Evolutionary conservation across 208 protist genomes (phyloP), one percentile per base, ranked within the genome.

Genomic region (Angomonas ambiguus): DNA sequence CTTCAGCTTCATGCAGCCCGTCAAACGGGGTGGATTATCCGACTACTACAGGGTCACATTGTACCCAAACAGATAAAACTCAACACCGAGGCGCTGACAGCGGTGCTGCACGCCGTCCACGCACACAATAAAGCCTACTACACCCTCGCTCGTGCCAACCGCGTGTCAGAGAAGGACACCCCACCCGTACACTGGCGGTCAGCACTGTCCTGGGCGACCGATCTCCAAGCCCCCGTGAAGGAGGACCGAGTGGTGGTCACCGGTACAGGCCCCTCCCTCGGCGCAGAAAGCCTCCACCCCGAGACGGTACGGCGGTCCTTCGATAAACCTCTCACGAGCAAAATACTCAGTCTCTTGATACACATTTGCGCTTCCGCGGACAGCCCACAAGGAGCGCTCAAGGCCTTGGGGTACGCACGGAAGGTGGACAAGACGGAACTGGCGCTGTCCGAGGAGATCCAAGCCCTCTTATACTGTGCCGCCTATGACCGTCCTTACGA

Each of bases 311-410:
- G 80, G 1, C 20, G 30, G 48, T 58, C 38, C 20, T 48, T 72
- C 5, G 69, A 75, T 35, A 61, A 67, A 51, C 60, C 83, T 0
- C 69, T 95, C 1, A 75, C 79, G 2, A 60, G 55, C 10, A 62
- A 65, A 32, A 76, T 87, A 71, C 71, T 93, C 28, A 87, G 79
- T 57, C 67, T 92, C 49, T 76, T 93, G 38, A 66, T 95, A 41
- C 68, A 82, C 67, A 85, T 95, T 24, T 93, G 90, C 66, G 87
- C 90, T n/a, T 66, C 78, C 48, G 87, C 75, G 13, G 83, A 82
- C 18, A 92, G 84, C 61, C 77, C 85, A 0, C 71, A 83, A 18
- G 90, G 83, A 1, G 90, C 85, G 22, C 62, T 95, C 41, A 65
- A 72, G 16, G 79, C 81, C 5, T 67, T 93, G 35, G 85, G 79